Percentiles rank a stretch among this genome's conserved stretches.
These are phyloP conservation scores for Nannochloris sp. DNA, from an alignment of 139 green algal species.

Conservation along the genomic window DNA sequence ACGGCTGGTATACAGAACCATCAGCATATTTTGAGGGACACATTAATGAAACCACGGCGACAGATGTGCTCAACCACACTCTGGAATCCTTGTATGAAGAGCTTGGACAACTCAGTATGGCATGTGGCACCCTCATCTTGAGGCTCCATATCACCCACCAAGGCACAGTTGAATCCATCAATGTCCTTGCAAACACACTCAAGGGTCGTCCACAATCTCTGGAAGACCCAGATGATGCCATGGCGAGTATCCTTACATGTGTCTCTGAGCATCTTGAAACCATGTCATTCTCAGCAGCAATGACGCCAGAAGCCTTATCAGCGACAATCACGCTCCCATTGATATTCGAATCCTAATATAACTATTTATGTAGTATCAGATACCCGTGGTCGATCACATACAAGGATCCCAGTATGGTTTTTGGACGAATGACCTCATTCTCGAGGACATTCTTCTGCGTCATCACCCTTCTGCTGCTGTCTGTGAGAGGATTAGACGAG, in stretches of 20 bases:
- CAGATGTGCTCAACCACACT: constrained; percentile 25
- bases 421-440: no score
- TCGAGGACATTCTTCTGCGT: no score
- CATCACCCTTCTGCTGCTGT: no score
- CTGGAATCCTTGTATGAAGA: constrained; percentile 33
- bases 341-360: no score
- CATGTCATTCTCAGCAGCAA: neutral
- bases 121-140: constrained; percentile 28
- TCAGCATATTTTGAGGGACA: constrained; percentile 52
- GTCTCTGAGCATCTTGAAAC: constrained; percentile 16
- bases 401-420: no score
- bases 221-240: constrained; percentile 8
- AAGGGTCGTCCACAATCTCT: constrained; percentile 29
- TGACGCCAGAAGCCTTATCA: no score
- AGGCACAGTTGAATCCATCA: constrained; percentile 23
- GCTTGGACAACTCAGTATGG: constrained; percentile 27
- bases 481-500: no score
- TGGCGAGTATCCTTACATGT: constrained; percentile 8
- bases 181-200: constrained; percentile 45
- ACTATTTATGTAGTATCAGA: no score
- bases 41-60: constrained; percentile 33
- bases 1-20: constrained; percentile 76
- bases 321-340: constrained; percentile 21
- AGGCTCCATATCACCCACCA: constrained; percentile 12
- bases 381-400: no score